Conservation (phyloP, 2,329 filamentous ascomycete species). For the Venturiaceae sp. region DNA sequence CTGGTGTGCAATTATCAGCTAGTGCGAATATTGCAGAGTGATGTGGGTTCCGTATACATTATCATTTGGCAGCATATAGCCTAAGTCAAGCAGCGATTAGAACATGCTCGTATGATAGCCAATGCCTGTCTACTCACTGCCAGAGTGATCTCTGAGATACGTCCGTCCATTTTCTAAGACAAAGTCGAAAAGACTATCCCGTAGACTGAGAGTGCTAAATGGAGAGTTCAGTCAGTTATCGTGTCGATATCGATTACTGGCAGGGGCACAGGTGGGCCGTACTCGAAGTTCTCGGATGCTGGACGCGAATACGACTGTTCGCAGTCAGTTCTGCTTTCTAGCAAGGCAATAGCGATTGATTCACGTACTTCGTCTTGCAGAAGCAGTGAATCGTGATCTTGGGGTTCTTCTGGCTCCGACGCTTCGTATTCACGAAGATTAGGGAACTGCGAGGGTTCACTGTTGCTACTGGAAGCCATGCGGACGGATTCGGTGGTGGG, state of each 20-base stretch:
- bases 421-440: background rate
- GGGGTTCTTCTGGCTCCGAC: background rate
- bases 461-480: background rate
- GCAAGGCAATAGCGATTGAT: background rate
- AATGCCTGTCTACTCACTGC: conserved; percentile 8
- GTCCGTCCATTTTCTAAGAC: conserved; percentile 12
- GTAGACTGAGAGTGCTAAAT: conserved; percentile 8
- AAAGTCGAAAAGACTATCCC: conserved; percentile 10
- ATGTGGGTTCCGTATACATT: conserved; percentile 9
- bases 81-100: too few relatives aligned
- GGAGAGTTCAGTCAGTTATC: background rate
- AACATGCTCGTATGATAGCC: background rate
- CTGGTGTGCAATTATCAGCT: conserved; percentile 13
- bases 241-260: background rate
- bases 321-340: too few relatives aligned
- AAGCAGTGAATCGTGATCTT: background rate
- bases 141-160: conserved; percentile 9
- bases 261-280: background rate
- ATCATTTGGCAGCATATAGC: conserved; percentile 13
- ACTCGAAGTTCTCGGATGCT: background rate
- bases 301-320: background rate
- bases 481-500: background rate
- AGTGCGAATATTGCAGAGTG: background rate
- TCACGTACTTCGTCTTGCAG: background rate
- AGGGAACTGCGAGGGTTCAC: background rate